Evolutionary conservation across 179 eudicot genomes (phyloP).

Genomic region (Silene noctiflora): DNA sequence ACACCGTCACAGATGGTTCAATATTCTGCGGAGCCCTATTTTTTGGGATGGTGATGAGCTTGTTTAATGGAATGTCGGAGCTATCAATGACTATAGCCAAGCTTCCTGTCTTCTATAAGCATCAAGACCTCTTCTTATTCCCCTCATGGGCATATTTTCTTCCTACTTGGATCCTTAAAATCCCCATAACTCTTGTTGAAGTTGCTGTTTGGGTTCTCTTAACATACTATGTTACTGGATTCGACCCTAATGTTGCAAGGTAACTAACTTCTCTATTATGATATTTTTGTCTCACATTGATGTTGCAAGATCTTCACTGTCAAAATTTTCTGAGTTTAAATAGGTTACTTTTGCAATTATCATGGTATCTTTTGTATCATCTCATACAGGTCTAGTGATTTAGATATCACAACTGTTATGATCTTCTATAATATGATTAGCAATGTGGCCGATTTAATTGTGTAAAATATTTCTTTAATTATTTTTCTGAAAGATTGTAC

Average conservation of each 20-base stretch:
- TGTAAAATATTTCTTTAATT: too few relatives aligned
- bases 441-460: too few relatives aligned
- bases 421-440: too few relatives aligned
- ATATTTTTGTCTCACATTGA: background rate
- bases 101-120: slow-evolving; percentile 72
- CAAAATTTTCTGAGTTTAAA: background rate
- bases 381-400: background rate
- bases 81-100: slow-evolving; percentile 51
- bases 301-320: too few relatives aligned
- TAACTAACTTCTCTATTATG: slow-evolving; percentile 6
- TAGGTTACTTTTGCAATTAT: background rate
- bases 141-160: slow-evolving; percentile 69
- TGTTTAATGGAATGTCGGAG: slow-evolving; percentile 58
- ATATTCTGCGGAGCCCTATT: slow-evolving; percentile 44
- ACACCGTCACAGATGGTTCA: slow-evolving; percentile 33
- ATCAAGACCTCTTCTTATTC: slow-evolving; percentile 61
- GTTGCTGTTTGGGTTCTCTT: slow-evolving; percentile 38
- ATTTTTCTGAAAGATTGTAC: too few relatives aligned
- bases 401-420: too few relatives aligned
- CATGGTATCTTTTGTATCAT: background rate
- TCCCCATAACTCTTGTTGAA: slow-evolving; percentile 52
- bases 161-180: slow-evolving; percentile 57
- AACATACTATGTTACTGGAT: slow-evolving; percentile 63
- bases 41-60: slow-evolving; percentile 26
- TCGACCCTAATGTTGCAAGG: slow-evolving; percentile 58